Evolutionary conservation across 2,329 filamentous ascomycete genomes (phyloP).

Genomic region (Botryotinia narcissicola): DNA sequence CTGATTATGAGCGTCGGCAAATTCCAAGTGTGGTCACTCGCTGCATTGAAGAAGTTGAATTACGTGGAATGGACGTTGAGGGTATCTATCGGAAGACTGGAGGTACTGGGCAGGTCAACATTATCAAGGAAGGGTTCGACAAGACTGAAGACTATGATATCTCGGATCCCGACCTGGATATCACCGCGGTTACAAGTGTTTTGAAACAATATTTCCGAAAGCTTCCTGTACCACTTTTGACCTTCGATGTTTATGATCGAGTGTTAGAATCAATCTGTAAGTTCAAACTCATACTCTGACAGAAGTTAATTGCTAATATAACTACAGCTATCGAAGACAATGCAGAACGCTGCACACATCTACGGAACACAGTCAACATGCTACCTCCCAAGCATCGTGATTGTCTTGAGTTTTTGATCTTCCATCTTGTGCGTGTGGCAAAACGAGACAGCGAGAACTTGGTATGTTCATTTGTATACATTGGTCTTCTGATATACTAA

Average conservation of each 20-base stretch:
- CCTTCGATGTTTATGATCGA: constrained; percentile 87
- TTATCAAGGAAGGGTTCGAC: constrained; percentile 89
- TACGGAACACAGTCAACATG: constrained; percentile 71
- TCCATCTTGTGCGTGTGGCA: constrained; percentile 87
- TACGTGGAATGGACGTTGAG: constrained; percentile 94
- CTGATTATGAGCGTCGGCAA: constrained; percentile 82
- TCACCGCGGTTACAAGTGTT: constrained; percentile 92
- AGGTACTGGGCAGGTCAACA: constrained; percentile 84
- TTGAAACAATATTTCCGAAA: constrained; percentile 98
- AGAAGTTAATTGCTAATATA: constrained; percentile 31
- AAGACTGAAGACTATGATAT: constrained; percentile 84
- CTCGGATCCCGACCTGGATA: constrained; percentile 88
- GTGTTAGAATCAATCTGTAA: constrained; percentile 77
- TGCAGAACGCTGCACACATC: constrained; percentile 65
- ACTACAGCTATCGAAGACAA: constrained; percentile 60
- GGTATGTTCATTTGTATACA: constrained; percentile 49
- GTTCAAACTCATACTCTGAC: constrained; percentile 36
- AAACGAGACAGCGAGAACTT: constrained; percentile 80
- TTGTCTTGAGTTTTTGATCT: constrained; percentile 88
- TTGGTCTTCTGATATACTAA: constrained; percentile 29
- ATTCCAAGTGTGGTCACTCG: constrained; percentile 88
- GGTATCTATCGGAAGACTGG: constrained; percentile 98
- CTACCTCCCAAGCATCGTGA: constrained; percentile 83
- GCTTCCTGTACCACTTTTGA: constrained; percentile 83
- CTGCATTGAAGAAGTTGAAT: constrained; percentile 94